Conservation (phyloP, 2,329 filamentous ascomycete species). For the Simplicillium sp. region DNA sequence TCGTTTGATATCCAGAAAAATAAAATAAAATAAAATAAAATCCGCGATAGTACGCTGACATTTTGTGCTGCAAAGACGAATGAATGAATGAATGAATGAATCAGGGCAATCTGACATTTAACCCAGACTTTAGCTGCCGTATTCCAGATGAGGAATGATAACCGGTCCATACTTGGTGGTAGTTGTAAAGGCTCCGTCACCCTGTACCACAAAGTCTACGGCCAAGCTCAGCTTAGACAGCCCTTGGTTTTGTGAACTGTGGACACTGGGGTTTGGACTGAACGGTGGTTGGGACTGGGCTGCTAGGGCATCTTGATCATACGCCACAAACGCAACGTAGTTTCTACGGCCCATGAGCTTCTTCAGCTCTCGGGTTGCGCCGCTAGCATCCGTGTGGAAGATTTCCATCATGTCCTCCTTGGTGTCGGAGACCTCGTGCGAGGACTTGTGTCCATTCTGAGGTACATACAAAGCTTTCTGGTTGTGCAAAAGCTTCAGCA, state of each 20-base stretch:
- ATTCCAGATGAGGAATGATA: conserved; percentile 79
- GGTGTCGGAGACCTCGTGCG: conserved; percentile 71
- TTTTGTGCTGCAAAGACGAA: too few relatives aligned
- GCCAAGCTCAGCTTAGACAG: conserved; percentile 71
- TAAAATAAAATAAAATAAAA: too few relatives aligned
- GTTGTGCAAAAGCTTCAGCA: conserved; percentile 91
- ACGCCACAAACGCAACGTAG: conserved; percentile 88
- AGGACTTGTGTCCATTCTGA: conserved; percentile 70
- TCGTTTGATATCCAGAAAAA: too few relatives aligned
- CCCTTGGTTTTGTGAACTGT: conserved; percentile 30
- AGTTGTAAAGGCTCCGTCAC: conserved; percentile 68
- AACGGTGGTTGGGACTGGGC: conserved; percentile 24
- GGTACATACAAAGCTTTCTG: conserved; percentile 89
- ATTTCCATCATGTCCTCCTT: conserved; percentile 99
- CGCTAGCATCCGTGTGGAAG: conserved; percentile 87
- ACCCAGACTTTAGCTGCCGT: conserved; percentile 42
- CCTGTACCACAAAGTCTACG: conserved; percentile 95
- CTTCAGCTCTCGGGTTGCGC: conserved; percentile 72
- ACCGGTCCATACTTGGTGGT: conserved; percentile 97
- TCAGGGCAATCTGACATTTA: not conserved
- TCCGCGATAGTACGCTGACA: too few relatives aligned
- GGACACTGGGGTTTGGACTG: conserved; percentile 25
- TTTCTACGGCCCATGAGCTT: conserved; percentile 90
- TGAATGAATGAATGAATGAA: not conserved
- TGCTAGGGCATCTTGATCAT: conserved; percentile 70